Conservation (phyloP, 1,284 basidiomycete species). For the Afroboletus lepidellus region DNA sequence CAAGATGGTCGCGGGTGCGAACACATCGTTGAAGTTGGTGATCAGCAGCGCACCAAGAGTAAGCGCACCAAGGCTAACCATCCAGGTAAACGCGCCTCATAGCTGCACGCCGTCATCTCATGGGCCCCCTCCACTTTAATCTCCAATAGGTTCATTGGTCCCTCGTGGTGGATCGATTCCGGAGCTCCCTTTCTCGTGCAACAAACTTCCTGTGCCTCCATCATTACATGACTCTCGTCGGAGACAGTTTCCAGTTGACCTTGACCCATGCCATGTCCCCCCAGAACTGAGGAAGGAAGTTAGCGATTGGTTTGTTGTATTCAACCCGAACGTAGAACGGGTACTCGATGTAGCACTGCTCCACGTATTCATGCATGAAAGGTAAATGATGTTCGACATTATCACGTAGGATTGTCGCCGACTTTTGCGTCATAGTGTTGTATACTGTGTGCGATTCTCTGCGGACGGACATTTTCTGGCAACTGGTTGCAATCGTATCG, state of each 20-base stretch:
- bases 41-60: constrained; percentile 48
- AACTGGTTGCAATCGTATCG: constrained; percentile 76
- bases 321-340: constrained; percentile 84
- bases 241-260: constrained; percentile 44
- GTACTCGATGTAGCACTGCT: constrained; percentile 86
- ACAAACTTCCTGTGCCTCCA: constrained; percentile 37
- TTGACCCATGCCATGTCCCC: constrained; percentile 48
- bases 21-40: constrained; percentile 36
- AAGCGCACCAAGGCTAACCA: constrained; percentile 42
- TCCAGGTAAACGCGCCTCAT: constrained; percentile 35
- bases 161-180: constrained; percentile 35
- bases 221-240: constrained; percentile 36
- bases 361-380: constrained; percentile 92
- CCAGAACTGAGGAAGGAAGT: constrained; percentile 76
- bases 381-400: constrained; percentile 46
- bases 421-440: constrained; percentile 48
- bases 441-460: constrained; percentile 82
- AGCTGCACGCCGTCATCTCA: constrained; percentile 27
- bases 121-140: constrained; percentile 24
- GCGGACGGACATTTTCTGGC: constrained; percentile 78
- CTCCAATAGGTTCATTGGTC: constrained; percentile 34
- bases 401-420: constrained; percentile 8
- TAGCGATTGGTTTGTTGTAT: constrained; percentile 92
- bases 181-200: constrained; percentile 37
- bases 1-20: constrained; percentile 40